Base-by-base conservation (phyloP, 1,284 basidiomycete genomes). In the Tilletia horrida region DNA sequence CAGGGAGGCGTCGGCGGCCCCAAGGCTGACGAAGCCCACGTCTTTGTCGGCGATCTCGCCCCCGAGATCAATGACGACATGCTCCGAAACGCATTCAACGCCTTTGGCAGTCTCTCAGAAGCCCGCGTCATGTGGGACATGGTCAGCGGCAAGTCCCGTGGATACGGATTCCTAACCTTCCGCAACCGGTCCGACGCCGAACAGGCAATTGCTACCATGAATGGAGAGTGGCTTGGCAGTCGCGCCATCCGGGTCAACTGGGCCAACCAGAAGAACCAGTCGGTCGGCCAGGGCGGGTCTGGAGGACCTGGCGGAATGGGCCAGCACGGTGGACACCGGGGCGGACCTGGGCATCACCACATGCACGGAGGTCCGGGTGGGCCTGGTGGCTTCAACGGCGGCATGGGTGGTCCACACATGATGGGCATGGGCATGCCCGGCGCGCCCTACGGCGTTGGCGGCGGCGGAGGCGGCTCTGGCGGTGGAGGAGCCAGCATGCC, bases 81-180 rank as follows among this genome's bases (percentile, higher is more conserved):
- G 65, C 88, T 99, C 66, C 90, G 85, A 64, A 94, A 97, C 84
- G 94, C 95, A 18, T 99, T 99, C 85, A 88, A 88, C 74, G 91
- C 92, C 47, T 97, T 97, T 82, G 92, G 93, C 44, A 91, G 90
- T 67, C 86, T 99, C 83, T 93, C 91, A 68, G 95, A 99, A 83
- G 95, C 94, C 62, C 88, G 95, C 61, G 94, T 98, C 75, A 99
- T 99, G 94, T 97, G 95, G 93, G 95, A 98, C 83, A 94, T 96
- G 91, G 95, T 94, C 85, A 96, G 93, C 67, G 94, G 95, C 74
- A 97, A 97, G 85, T 95, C 91, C 81, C 89, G 91, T 76, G 91
- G 93, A 50, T 96, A 93, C 81, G 91, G 91, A 68, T 94, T 95
- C 86, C 88, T 93, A 72, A 91, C 91, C 13, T 92, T 93, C 86